These are phyloP conservation scores for Tolypocladium inflatum DNA, from an alignment of 2,329 filamentous ascomycete genomes.

Conservation along the genomic window DNA sequence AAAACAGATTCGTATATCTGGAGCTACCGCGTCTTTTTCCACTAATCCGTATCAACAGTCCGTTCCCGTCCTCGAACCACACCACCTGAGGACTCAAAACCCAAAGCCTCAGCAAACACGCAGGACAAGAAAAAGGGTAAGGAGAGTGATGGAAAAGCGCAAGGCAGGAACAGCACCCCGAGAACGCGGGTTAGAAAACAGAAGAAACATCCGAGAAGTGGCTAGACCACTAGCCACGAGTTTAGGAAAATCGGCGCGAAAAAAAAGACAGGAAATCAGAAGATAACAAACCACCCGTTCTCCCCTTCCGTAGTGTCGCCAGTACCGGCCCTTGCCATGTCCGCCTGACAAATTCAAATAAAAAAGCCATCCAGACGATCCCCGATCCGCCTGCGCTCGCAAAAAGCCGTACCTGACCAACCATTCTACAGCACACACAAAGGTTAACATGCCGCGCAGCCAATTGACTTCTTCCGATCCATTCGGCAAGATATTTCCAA, in stretches of 20 bases:
- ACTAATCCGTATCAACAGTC: constrained; percentile 1
- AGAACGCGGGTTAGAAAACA: not conserved
- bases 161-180: not conserved
- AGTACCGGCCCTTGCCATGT: not conserved
- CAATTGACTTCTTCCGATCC: not conserved
- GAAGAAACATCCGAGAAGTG: not conserved
- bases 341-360: not conserved
- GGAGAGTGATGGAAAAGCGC: not conserved
- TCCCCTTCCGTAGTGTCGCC: not conserved
- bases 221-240: not conserved
- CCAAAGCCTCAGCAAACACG: not conserved
- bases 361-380: not conserved
- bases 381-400: not conserved
- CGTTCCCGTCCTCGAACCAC: not conserved
- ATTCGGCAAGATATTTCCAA: constrained; percentile 2
- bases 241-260: not conserved
- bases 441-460: not conserved
- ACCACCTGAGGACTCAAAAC: not conserved
- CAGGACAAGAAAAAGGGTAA: not conserved
- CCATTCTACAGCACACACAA: not conserved
- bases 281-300: not conserved
- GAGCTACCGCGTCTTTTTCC: constrained; percentile 1
- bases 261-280: constrained; percentile 4
- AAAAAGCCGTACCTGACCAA: not conserved
- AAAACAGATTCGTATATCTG: constrained; percentile 3